Evolutionary conservation across 2,329 filamentous ascomycete genomes (phyloP).

Genomic region (Ustulina deusta): DNA sequence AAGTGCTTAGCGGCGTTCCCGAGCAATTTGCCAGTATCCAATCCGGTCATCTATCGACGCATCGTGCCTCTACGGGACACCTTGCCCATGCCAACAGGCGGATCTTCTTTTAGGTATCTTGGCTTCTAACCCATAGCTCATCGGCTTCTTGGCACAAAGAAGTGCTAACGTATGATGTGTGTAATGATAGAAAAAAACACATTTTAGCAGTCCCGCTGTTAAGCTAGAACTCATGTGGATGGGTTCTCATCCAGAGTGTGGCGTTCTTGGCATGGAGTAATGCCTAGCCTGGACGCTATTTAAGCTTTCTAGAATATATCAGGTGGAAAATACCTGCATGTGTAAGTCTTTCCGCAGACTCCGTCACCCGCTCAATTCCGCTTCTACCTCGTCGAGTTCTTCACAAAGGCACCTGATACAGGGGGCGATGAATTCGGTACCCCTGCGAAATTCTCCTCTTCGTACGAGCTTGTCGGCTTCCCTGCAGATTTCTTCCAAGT

Average conservation of each 20-base stretch:
- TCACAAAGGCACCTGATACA: not conserved
- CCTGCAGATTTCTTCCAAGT: no score
- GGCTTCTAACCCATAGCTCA: not conserved
- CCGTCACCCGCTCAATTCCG: not conserved
- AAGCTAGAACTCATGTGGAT: slow-evolving; percentile 16
- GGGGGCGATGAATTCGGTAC: not conserved
- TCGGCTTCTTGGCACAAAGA: slow-evolving; percentile 15
- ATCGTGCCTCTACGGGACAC: not conserved
- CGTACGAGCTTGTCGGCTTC: not conserved
- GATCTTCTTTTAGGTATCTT: not conserved
- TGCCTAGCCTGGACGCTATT: slow-evolving; percentile 7
- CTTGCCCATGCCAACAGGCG: not conserved
- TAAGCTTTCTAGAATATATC: slow-evolving; percentile 32
- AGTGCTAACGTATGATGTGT: not conserved
- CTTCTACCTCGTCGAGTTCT: not conserved
- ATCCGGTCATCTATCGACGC: slow-evolving; percentile 22
- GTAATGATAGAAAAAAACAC: slow-evolving; percentile 18
- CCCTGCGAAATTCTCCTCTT: not conserved
- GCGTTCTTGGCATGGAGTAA: slow-evolving; percentile 14
- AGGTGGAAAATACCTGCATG: not conserved
- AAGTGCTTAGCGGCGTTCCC: not conserved
- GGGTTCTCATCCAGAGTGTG: not conserved
- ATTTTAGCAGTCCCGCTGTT: not conserved
- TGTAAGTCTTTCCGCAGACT: not conserved
- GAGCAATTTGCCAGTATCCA: slow-evolving; percentile 14